Evolutionary conservation across 345 rosid species (phyloP).

Genomic region (Populus euphratica): DNA sequence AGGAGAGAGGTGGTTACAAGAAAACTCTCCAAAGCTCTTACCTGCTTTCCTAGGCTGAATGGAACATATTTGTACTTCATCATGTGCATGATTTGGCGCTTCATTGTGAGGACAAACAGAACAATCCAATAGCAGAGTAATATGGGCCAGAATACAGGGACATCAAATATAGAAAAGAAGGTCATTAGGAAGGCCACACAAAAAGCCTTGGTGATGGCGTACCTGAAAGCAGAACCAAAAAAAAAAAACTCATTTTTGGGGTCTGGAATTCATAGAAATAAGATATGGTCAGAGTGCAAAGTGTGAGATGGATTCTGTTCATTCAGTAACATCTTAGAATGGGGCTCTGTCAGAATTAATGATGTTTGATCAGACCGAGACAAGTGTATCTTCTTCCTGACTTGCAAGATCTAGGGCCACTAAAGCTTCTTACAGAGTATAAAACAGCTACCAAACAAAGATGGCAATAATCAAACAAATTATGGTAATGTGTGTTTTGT

Average conservation of each 20-base stretch:
- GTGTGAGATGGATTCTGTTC: background rate
- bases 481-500: background rate
- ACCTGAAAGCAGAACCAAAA: conserved; percentile 36
- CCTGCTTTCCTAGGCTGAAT: conserved; percentile 55
- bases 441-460: background rate
- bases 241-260: background rate
- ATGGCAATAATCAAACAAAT: background rate
- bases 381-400: background rate
- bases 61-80: conserved; percentile 61
- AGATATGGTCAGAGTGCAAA: background rate
- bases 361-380: background rate
- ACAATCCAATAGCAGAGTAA: conserved; percentile 69
- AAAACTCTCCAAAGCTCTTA: conserved; percentile 13
- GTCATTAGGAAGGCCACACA: conserved; percentile 70
- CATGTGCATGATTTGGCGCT: conserved; percentile 67
- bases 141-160: conserved; percentile 90
- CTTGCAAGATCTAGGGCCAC: background rate
- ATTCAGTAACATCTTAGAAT: background rate
- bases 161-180: conserved; percentile 67
- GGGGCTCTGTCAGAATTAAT: background rate
- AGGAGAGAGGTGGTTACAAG: background rate
- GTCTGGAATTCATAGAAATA: background rate
- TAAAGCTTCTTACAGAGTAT: background rate
- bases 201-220: conserved; percentile 70
- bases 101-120: conserved; percentile 68